phyloP scores from a whole-genome alignment of 2,329 filamentous ascomycete species.

The Exophiala mesophila region DNA sequence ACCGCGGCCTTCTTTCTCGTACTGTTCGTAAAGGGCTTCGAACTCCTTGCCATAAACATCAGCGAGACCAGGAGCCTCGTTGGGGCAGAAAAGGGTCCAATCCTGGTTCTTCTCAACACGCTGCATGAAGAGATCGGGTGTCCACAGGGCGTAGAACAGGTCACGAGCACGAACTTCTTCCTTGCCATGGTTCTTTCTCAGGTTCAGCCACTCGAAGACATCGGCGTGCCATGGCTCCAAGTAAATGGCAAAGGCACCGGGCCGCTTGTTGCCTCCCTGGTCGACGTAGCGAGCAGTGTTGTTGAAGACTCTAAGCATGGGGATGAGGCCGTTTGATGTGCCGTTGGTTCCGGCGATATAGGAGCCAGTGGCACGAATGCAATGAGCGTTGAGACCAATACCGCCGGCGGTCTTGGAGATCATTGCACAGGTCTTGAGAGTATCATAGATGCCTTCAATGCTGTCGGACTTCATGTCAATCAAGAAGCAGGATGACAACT shows the following conservation, averaged over 20 bases:
- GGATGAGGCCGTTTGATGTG: slow-evolving; percentile 93
- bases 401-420: slow-evolving; percentile 99
- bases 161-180: slow-evolving; percentile 96
- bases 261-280: slow-evolving; percentile 98
- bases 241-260: slow-evolving; percentile 97
- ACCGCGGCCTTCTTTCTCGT: slow-evolving; percentile 81
- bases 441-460: slow-evolving; percentile 99
- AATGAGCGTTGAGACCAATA: slow-evolving; percentile 93
- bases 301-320: slow-evolving; percentile 98
- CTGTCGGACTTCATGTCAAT: slow-evolving; percentile 99
- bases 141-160: slow-evolving; percentile 96
- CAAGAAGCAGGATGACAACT: slow-evolving; percentile 96
- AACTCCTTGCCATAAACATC: slow-evolving; percentile 98
- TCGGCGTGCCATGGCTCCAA: slow-evolving; percentile 98
- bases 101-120: slow-evolving; percentile 93
- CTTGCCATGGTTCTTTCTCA: slow-evolving; percentile 99
- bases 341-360: slow-evolving; percentile 98
- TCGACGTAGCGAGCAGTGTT: slow-evolving; percentile 99
- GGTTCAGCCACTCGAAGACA: slow-evolving; percentile 93
- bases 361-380: slow-evolving; percentile 93
- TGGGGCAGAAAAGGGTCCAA: slow-evolving; percentile 98
- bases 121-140: slow-evolving; percentile 99
- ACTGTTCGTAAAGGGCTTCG: slow-evolving; percentile 83
- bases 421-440: slow-evolving; percentile 98
- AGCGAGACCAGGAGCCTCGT: slow-evolving; percentile 88